Percentiles rank a stretch among this genome's conserved stretches.
Conservation (phyloP, 768 basidiomycete genomes). For the Tricholoma flavovirens region DNA sequence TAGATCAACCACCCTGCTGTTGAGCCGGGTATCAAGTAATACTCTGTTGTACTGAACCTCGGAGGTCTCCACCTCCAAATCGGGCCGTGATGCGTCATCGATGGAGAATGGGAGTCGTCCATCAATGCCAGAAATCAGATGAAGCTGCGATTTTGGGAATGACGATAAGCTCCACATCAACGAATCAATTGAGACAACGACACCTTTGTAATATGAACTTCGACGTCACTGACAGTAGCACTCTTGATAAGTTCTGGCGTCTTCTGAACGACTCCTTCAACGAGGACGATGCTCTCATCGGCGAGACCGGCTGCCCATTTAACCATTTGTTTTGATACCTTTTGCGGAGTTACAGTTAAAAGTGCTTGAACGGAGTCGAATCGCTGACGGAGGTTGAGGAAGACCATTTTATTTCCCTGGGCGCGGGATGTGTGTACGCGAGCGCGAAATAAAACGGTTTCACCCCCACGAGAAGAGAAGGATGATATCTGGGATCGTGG, state of each 20-base stretch:
- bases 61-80: slow-evolving; percentile 56
- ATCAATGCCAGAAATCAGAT: slow-evolving; percentile 78
- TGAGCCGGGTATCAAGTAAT: slow-evolving; percentile 87
- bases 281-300: slow-evolving; percentile 86
- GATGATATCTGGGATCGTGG: slow-evolving; percentile 59
- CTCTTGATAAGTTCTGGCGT: slow-evolving; percentile 86
- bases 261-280: slow-evolving; percentile 78
- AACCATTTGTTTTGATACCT: slow-evolving; percentile 94
- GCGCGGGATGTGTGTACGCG: slow-evolving; percentile 88
- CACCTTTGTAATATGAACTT: slow-evolving; percentile 81
- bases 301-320: slow-evolving; percentile 80
- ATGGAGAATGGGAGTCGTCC: slow-evolving; percentile 81
- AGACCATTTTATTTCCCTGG: slow-evolving; percentile 94
- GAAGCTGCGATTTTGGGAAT: slow-evolving; percentile 46
- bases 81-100: slow-evolving; percentile 87
- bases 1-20: slow-evolving; percentile 91
- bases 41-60: slow-evolving; percentile 72
- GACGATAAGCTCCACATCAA: slow-evolving; percentile 1
- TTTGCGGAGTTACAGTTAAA: slow-evolving; percentile 61
- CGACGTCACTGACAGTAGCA: slow-evolving; percentile 80
- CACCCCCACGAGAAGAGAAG: slow-evolving; percentile 60
- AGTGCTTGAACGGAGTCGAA: slow-evolving; percentile 84
- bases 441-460: slow-evolving; percentile 80
- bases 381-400: slow-evolving; percentile 87
- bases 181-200: slow-evolving; percentile 12